Evolutionary conservation across 495 filamentous ascomycete species (phyloP), one percentile per base, ranked within the genome.

Genomic region (Physcia stellaris): DNA sequence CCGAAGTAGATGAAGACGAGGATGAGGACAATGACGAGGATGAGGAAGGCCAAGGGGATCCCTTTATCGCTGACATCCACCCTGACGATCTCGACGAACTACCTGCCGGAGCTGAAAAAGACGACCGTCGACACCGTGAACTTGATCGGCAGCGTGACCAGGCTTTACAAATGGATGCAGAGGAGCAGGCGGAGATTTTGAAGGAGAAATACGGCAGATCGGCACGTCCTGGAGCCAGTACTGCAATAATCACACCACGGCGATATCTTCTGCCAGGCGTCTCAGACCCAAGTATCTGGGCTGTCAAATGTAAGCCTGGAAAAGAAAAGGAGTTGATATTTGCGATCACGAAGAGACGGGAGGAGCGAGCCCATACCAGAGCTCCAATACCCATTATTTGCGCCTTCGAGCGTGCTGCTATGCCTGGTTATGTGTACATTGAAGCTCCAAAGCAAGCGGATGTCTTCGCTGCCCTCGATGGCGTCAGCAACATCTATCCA

Each of bases 261-360:
- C 73, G 85, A 32, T 63, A 94, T 15, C 64, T 95, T n/a, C 73
- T 95, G 9, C 92, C 92, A 6, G 86, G 83, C 50, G 86, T 94
- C 11, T 79, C 95, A 29, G 92, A 96, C 54, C 92, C 90, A 6
- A 85, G 82, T 46, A 95, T 99, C 50, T 99, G 85, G 84, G 87
- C 80, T 45, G 77, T 92, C 32, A 81, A 79, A 47, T 93, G 85
- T 62, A 93, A 92, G 53, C 80, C 83, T 39, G 87, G 87, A 32
- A 96, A 96, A 61, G 92, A 99, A 60, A 70, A 79, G 29, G 90
- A 96, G 49, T 77, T 94, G 17, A 66, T 99, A 21, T 80, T 82
- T 50, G 71, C 74, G 17, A 80, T 96, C 49, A 80, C 82, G 55
- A 88, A 83, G 53, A 79, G 83, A n/a, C 74, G 88, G 22, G 79